Conservation (phyloP, 768 basidiomycete species). For the Amanita subjunquillea region DNA sequence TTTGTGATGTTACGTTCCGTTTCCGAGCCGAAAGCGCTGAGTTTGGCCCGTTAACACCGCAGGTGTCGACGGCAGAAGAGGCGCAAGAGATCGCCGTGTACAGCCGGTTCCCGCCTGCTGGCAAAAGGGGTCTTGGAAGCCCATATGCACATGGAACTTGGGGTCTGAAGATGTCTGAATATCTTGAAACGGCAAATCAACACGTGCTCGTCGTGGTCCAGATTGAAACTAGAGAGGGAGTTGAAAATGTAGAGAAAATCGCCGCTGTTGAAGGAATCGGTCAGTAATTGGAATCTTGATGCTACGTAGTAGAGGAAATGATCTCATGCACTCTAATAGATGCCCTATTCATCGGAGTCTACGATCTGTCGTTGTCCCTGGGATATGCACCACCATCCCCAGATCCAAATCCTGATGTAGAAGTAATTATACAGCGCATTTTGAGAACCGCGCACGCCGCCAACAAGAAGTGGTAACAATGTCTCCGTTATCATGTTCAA, state of each 20-base stretch:
- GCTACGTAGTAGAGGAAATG: slow-evolving; percentile 3
- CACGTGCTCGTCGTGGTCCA: slow-evolving; percentile 49
- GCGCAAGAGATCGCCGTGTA: slow-evolving; percentile 48
- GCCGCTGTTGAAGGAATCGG: slow-evolving; percentile 53
- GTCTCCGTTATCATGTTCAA: too few species aligned
- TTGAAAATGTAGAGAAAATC: slow-evolving; percentile 51
- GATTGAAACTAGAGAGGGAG: slow-evolving; percentile 53
- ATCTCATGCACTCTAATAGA: slow-evolving; percentile 20
- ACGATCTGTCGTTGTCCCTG: slow-evolving; percentile 53
- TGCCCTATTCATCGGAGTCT: slow-evolving; percentile 44
- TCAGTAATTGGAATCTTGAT: slow-evolving; percentile 15
- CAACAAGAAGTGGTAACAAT: slow-evolving; percentile 55
- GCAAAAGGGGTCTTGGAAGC: slow-evolving; percentile 56
- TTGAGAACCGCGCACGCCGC: slow-evolving; percentile 36
- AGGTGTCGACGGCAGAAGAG: slow-evolving; percentile 50
- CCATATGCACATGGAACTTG: slow-evolving; percentile 52
- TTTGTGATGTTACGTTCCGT: slow-evolving; percentile 15
- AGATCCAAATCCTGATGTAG: slow-evolving; percentile 55
- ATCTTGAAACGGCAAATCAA: slow-evolving; percentile 45
- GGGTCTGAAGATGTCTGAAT: slow-evolving; percentile 41
- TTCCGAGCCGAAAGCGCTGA: neutral
- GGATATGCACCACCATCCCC: slow-evolving; percentile 51
- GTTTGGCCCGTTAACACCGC: neutral
- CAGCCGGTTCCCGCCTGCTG: slow-evolving; percentile 50
- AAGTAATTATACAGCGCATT: slow-evolving; percentile 46